Evolutionary conservation across 192 early-diverging fungal species (phyloP).

Genomic region (Cetraspora pellucida): DNA sequence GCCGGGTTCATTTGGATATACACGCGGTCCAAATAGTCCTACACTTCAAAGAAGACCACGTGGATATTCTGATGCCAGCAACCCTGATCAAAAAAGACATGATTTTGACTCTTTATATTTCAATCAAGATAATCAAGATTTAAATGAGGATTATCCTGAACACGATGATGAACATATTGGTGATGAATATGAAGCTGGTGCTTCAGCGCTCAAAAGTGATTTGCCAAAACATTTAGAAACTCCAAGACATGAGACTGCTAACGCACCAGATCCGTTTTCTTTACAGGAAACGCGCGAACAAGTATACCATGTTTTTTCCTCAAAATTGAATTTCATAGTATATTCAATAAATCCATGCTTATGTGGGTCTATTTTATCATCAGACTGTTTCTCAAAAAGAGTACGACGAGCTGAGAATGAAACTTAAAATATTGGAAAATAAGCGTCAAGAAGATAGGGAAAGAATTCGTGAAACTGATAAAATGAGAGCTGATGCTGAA

Average conservation of each 20-base stretch:
- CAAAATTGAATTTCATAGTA: background rate
- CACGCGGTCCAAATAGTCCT: slow-evolving; percentile 24
- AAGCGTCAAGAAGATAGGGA: slow-evolving; percentile 84
- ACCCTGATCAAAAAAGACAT: slow-evolving; percentile 10
- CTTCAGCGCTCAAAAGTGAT: background rate
- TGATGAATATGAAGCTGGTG: slow-evolving; percentile 13
- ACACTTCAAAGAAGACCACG: slow-evolving; percentile 20
- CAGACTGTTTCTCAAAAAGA: slow-evolving; percentile 67
- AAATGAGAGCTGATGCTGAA: slow-evolving; percentile 71
- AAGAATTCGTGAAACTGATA: slow-evolving; percentile 70
- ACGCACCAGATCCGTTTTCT: slow-evolving; percentile 30
- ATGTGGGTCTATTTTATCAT: slow-evolving; percentile 5
- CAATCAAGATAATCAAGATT: background rate
- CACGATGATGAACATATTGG: background rate
- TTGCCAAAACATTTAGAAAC: background rate
- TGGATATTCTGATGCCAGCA: background rate
- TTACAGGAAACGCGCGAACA: slow-evolving; percentile 34
- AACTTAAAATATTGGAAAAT: slow-evolving; percentile 73
- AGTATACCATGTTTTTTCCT: background rate
- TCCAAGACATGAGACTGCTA: slow-evolving; percentile 27
- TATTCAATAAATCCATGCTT: background rate
- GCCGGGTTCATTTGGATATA: background rate
- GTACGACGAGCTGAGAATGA: slow-evolving; percentile 78
- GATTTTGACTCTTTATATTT: background rate
- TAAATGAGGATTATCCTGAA: slow-evolving; percentile 11